Base-by-base conservation (phyloP, 2,329 filamentous ascomycete genomes). In the Colletotrichum incanum region DNA sequence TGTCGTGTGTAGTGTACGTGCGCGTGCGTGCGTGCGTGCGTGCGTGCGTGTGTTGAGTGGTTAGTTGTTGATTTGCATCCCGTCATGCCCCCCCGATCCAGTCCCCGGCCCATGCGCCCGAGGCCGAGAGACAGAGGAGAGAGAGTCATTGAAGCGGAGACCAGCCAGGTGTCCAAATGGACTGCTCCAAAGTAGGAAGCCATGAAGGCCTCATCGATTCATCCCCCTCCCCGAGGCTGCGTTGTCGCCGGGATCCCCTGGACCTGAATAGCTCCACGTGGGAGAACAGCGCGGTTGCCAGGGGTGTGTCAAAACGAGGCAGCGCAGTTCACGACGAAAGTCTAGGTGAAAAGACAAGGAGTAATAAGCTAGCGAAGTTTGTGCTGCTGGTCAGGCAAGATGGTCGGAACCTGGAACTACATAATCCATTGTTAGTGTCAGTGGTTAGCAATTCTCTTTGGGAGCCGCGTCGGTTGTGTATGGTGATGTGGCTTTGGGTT, bases 161-260 rank as follows among this genome's bases (percentile, higher is more conserved):
- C n/a, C 52, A 47, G 63, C 52, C 63, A 12, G 14, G 31, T 28
- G 23, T 31, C 43, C 28, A n/a, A 41, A 34, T 20, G 37, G 12
- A 23, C 31, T 39, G 59, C 43, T 52, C 43, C 18, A 23, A 26
- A 61, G 65, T 61, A 50, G 6, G 28, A 31, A 31, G 58, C 49
- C 41, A 34, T 52, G 26, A 23, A 63, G 41, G 55, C 47, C 55
- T 55, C 63, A 34, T 55, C 55, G 31, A 43, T 49, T n/a, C 26
- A 43, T 55, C n/a, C n/a, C 23, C 60, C 60, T 55, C 26, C 41
- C 20, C 23, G 37, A 34, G 23, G 41, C 23, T 12, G 18, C n/a
- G 14, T 45, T 18, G 65, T 43, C 45, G 52, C 65, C 18, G 65
- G 69, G 69, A 41, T 69, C 45, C 69, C 69, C 69, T 59, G n/a